phyloP scores from a whole-genome alignment of 306 rosid genomes.

The Lupinus albus region DNA sequence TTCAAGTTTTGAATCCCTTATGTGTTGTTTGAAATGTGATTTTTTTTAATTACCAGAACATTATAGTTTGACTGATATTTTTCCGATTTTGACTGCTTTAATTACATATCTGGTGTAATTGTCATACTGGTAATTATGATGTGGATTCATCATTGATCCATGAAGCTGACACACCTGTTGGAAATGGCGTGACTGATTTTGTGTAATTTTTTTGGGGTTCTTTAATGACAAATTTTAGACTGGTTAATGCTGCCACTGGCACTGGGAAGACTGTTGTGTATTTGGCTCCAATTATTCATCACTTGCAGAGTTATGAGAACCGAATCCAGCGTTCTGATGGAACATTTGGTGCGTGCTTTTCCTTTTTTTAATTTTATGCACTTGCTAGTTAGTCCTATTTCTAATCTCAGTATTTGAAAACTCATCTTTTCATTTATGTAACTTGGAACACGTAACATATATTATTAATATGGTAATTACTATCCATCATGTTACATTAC shows the following conservation, averaged over 20 bases:
- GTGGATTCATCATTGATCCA: too few species aligned
- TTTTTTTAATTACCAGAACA: too few species aligned
- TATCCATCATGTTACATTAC: neutral
- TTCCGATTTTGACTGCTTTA: too few species aligned
- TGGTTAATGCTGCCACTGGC: conserved; percentile 90
- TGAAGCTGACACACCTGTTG: too few species aligned
- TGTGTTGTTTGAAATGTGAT: too few species aligned
- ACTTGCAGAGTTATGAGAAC: conserved; percentile 57
- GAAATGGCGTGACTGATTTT: too few species aligned
- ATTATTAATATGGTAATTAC: neutral
- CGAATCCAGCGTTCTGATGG: conserved; percentile 79
- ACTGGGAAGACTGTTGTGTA: conserved; percentile 88
- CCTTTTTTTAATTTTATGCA: neutral
- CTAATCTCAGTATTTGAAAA: neutral
- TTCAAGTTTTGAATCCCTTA: too few species aligned
- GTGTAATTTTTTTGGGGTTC: conserved; percentile 29
- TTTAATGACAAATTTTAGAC: conserved; percentile 54
- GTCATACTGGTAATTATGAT: too few species aligned
- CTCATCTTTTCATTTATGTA: conserved; percentile 8
- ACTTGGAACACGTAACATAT: neutral
- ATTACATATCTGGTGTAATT: too few species aligned
- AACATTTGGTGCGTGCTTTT: conserved; percentile 62
- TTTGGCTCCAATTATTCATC: conserved; percentile 83
- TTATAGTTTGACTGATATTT: too few species aligned
- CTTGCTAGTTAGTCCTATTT: neutral